Conservation (phyloP, 164 flowering plant genomes). For the Echeveria elegans region DNA sequence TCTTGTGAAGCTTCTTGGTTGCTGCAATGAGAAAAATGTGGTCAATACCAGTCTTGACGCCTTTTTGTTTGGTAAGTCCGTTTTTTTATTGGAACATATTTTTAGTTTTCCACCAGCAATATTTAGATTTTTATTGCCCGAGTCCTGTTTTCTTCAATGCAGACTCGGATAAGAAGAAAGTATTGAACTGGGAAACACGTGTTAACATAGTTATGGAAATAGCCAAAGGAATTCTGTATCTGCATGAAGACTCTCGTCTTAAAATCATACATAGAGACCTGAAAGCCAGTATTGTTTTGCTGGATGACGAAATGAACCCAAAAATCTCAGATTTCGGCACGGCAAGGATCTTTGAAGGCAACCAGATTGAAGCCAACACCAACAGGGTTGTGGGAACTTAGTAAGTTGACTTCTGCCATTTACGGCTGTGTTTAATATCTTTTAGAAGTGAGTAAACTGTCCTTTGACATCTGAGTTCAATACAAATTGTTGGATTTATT, state of each 20-base stretch:
- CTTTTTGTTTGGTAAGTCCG: slow-evolving; percentile 21
- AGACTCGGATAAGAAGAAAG: slow-evolving; percentile 16
- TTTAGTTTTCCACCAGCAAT: not conserved
- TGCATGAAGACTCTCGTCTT: slow-evolving; percentile 26
- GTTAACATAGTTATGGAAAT: slow-evolving; percentile 21
- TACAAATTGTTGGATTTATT: not conserved
- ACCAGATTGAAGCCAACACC: slow-evolving; percentile 20
- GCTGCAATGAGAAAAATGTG: slow-evolving; percentile 28
- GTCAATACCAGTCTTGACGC: slow-evolving; percentile 27
- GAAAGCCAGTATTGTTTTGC: slow-evolving; percentile 22
- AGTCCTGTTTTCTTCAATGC: not conserved
- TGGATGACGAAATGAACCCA: slow-evolving; percentile 24
- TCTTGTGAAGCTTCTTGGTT: slow-evolving; percentile 32
- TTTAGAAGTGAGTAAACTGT: too few relatives aligned
- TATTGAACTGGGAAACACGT: slow-evolving; percentile 20
- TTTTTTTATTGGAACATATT: too few relatives aligned
- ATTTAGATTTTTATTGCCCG: not conserved
- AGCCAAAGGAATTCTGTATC: slow-evolving; percentile 23
- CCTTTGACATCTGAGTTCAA: not conserved
- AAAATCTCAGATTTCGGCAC: slow-evolving; percentile 32
- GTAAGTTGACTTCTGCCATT: slow-evolving; percentile 15
- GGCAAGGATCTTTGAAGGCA: slow-evolving; percentile 22
- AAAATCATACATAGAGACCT: slow-evolving; percentile 26
- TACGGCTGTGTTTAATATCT: not conserved
- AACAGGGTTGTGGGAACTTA: slow-evolving; percentile 23